phyloP scores from a whole-genome alignment of 208 protist genomes.

The Leishmania tropica region DNA sequence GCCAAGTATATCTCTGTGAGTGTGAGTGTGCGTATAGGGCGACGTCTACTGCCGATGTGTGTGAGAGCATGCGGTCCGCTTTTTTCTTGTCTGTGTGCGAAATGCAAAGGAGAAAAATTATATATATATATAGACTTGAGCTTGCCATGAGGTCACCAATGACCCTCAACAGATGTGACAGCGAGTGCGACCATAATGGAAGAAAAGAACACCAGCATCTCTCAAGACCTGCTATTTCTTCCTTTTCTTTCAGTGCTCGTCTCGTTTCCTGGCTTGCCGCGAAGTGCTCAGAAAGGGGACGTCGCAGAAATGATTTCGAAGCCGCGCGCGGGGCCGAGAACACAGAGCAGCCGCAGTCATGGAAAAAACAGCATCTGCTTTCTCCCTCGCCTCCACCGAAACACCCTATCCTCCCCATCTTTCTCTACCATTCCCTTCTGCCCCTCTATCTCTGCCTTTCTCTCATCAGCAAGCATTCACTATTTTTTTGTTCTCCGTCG shows the following conservation, averaged over 20 bases:
- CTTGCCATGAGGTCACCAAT: neutral
- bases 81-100: neutral
- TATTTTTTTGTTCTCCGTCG: too few relatives aligned
- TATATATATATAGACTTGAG: neutral
- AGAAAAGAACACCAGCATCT: neutral
- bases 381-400: neutral
- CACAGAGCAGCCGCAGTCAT: neutral
- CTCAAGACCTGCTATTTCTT: neutral
- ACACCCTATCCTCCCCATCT: neutral
- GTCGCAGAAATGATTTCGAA: neutral
- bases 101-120: neutral
- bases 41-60: neutral
- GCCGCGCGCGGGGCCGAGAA: neutral
- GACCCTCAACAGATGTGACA: neutral
- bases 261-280: neutral
- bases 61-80: neutral
- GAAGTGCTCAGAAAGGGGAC: neutral
- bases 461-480: neutral
- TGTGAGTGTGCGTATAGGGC: neutral
- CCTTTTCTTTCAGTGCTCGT: neutral
- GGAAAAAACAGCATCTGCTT: neutral
- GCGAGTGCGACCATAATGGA: neutral
- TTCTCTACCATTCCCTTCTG: neutral
- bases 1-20: neutral
- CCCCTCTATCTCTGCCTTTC: neutral